Evolutionary conservation across 805 yeast species (phyloP).

Genomic region (Yarrowia porcina): DNA sequence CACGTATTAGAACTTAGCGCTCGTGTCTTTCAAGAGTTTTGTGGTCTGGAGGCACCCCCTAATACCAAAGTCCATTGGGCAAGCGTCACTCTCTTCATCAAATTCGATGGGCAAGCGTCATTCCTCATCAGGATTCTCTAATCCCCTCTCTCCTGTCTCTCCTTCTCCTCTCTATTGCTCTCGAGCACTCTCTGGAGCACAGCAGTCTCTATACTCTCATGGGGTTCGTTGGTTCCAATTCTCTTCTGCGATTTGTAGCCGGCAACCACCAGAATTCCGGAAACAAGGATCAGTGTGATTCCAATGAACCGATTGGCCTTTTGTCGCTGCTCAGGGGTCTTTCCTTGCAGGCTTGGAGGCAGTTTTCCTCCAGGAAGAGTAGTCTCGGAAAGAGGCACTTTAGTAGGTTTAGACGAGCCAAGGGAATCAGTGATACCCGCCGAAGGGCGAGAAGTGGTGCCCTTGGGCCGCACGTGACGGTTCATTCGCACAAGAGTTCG

Average conservation of each 20-base stretch:
- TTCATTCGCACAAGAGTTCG: constrained; percentile 15
- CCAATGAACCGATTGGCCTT: constrained; percentile 19
- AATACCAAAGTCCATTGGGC: too few species aligned
- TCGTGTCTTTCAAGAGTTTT: too few species aligned
- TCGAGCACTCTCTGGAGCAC: constrained; percentile 13
- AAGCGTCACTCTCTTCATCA: too few species aligned
- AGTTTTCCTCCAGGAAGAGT: constrained; percentile 15
- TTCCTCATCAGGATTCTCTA: background rate
- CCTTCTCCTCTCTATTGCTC: background rate
- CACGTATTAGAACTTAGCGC: too few species aligned
- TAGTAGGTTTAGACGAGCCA: background rate
- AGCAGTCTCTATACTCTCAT: constrained; percentile 11
- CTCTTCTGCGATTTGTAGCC: constrained; percentile 12
- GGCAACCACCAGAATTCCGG: background rate
- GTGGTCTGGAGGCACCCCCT: too few species aligned
- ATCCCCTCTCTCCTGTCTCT: background rate
- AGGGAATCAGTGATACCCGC: constrained; percentile 9
- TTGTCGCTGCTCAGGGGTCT: constrained; percentile 6
- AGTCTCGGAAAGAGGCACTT: constrained; percentile 14
- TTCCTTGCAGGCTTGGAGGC: background rate
- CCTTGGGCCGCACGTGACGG: constrained; percentile 15
- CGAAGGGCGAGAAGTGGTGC: background rate
- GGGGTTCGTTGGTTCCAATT: constrained; percentile 3
- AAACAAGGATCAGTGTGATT: constrained; percentile 1
- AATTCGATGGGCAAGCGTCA: too few species aligned